Evolutionary conservation across 2,329 filamentous ascomycete species (phyloP).

Genomic region (Penicillium sp.): DNA sequence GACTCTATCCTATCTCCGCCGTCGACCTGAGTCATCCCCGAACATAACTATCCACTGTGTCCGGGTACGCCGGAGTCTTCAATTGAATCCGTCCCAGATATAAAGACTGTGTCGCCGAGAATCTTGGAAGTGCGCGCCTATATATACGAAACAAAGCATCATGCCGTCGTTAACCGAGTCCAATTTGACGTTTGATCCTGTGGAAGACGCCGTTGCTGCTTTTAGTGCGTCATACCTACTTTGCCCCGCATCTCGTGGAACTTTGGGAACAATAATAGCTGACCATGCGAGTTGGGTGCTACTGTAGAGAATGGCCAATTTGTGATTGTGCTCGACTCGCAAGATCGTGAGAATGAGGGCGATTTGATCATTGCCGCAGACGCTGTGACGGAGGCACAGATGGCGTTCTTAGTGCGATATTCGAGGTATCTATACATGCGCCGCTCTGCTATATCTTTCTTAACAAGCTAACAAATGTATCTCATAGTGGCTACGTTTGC

Average conservation of each 20-base stretch:
- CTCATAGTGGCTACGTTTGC: constrained; percentile 77
- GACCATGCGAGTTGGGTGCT: neutral
- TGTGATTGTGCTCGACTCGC: constrained; percentile 90
- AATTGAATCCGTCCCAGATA: neutral
- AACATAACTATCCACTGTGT: neutral
- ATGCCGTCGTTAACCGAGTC: constrained; percentile 21
- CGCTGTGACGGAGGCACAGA: constrained; percentile 78
- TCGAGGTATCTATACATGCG: constrained; percentile 49
- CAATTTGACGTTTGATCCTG: constrained; percentile 36
- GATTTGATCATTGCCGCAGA: constrained; percentile 93
- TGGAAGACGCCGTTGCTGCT: constrained; percentile 39
- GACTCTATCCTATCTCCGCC: neutral
- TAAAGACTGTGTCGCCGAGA: neutral
- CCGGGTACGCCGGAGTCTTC: neutral
- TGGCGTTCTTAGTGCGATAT: constrained; percentile 93
- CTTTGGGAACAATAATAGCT: neutral
- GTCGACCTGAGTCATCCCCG: neutral
- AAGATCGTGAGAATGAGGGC: constrained; percentile 93
- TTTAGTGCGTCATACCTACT: constrained; percentile 32
- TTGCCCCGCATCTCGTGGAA: neutral
- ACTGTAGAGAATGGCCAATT: constrained; percentile 73
- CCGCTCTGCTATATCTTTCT: neutral
- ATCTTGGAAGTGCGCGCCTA: neutral
- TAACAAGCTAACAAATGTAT: neutral
- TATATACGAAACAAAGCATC: neutral